Conservation (phyloP, 805 yeast genomes). For the Schwanniomyces yamadae region DNA sequence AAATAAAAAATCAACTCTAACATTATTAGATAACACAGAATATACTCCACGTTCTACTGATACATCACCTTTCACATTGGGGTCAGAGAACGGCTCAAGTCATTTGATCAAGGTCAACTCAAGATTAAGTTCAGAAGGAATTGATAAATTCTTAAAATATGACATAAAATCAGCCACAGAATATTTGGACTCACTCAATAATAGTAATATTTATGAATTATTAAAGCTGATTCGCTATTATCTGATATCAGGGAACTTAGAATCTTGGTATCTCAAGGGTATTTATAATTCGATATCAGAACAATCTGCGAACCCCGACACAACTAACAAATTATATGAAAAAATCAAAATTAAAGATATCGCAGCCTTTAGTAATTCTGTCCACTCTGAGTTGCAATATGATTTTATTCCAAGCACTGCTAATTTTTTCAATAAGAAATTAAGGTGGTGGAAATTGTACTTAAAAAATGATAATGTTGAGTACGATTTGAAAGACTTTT, state of each 20-base stretch:
- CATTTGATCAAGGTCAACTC: slow-evolving; percentile 36
- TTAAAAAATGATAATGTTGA: slow-evolving; percentile 43
- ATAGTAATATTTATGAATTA: slow-evolving; percentile 38
- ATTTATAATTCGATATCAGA: slow-evolving; percentile 13
- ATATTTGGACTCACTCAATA: slow-evolving; percentile 26
- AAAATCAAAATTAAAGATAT: slow-evolving; percentile 24
- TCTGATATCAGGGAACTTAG: slow-evolving; percentile 23
- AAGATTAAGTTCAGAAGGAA: slow-evolving; percentile 25
- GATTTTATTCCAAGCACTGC: slow-evolving; percentile 31
- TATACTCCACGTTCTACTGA: slow-evolving; percentile 37
- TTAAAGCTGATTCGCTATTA: slow-evolving; percentile 29
- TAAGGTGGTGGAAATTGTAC: slow-evolving; percentile 45
- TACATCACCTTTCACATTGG: slow-evolving; percentile 23
- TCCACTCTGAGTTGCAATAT: slow-evolving; percentile 38
- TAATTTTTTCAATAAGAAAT: slow-evolving; percentile 26
- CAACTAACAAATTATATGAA: slow-evolving; percentile 16
- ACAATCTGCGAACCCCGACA: slow-evolving; percentile 13
- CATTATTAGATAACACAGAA: slow-evolving; percentile 37
- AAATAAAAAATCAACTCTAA: slow-evolving; percentile 27
- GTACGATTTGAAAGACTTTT: slow-evolving; percentile 40
- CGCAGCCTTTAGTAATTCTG: slow-evolving; percentile 24
- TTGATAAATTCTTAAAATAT: slow-evolving; percentile 23
- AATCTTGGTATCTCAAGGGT: slow-evolving; percentile 21
- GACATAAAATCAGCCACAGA: slow-evolving; percentile 33
- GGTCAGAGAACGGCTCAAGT: slow-evolving; percentile 11